Evolutionary conservation across 2,329 filamentous ascomycete genomes (phyloP).

Genomic region (Neocucurbitaria cava): DNA sequence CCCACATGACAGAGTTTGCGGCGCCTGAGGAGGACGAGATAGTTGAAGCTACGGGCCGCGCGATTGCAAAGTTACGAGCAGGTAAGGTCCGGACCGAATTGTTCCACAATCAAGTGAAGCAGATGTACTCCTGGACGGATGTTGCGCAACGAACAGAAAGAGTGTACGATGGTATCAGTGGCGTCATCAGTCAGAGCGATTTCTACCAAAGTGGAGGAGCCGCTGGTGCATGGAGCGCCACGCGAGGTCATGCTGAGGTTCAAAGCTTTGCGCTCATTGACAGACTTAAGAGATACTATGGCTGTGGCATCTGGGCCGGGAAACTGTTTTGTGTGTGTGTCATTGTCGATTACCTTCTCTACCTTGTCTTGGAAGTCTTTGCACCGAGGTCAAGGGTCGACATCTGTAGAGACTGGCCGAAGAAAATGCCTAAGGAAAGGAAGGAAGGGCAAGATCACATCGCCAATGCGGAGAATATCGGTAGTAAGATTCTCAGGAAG

Average conservation of each 20-base stretch:
- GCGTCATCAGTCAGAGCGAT: slow-evolving; percentile 81
- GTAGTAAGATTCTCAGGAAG: slow-evolving; percentile 33
- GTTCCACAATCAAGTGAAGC: slow-evolving; percentile 96
- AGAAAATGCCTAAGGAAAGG: slow-evolving; percentile 61
- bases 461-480: slow-evolving; percentile 7
- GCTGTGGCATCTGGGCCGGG: slow-evolving; percentile 97
- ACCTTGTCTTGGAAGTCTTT: slow-evolving; percentile 84
- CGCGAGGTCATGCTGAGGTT: slow-evolving; percentile 71
- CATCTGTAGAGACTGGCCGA: slow-evolving; percentile 88
- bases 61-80: slow-evolving; percentile 83
- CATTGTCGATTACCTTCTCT: slow-evolving; percentile 91
- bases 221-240: slow-evolving; percentile 70
- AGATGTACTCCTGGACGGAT: slow-evolving; percentile 99
- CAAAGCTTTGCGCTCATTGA: slow-evolving; percentile 94
- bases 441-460: neutral
- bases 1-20: slow-evolving; percentile 97
- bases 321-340: slow-evolving; percentile 96
- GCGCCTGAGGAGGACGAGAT: slow-evolving; percentile 96
- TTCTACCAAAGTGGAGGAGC: slow-evolving; percentile 85
- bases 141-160: slow-evolving; percentile 92
- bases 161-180: slow-evolving; percentile 92
- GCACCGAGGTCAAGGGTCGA: slow-evolving; percentile 88
- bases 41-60: slow-evolving; percentile 85
- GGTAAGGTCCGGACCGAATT: slow-evolving; percentile 89
- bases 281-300: slow-evolving; percentile 93